These are phyloP conservation scores for Corniculantispora saksenae DNA, from an alignment of 2,329 filamentous ascomycete genomes.

Conservation along the genomic window DNA sequence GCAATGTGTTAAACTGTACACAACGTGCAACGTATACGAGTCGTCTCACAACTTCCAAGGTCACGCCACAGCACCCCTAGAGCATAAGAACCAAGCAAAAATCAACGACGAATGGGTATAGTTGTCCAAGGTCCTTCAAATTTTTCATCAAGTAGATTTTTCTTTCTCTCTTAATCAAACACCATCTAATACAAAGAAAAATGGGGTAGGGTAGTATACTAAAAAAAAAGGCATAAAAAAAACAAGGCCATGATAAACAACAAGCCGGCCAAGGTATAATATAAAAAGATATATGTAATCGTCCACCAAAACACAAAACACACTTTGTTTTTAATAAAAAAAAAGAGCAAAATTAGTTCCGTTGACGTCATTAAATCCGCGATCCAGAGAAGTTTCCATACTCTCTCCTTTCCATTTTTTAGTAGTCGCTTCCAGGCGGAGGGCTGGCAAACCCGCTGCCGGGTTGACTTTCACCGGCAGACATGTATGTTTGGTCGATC, in stretches of 20 bases:
- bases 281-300: background rate
- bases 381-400: background rate
- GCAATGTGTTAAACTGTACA: no score
- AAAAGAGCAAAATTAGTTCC: slow-evolving; percentile 10
- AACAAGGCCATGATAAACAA: background rate
- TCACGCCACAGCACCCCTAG: no score
- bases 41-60: no score
- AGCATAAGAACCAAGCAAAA: background rate
- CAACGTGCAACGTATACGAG: no score
- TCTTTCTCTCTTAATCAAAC: background rate
- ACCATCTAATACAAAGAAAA: slow-evolving; percentile 7
- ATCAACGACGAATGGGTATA: background rate
- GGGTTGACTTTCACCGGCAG: slow-evolving; percentile 44
- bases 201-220: background rate
- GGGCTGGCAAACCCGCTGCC: slow-evolving; percentile 41
- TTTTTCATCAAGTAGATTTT: background rate
- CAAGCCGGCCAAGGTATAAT: background rate
- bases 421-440: slow-evolving; percentile 34
- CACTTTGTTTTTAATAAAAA: background rate
- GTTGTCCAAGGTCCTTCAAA: background rate
- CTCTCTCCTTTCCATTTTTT: slow-evolving; percentile 9
- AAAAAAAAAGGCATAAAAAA: background rate
- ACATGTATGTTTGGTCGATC: slow-evolving; percentile 78
- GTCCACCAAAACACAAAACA: background rate
- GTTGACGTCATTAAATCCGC: slow-evolving; percentile 14